Conservation (phyloP, 2,329 filamentous ascomycete species). For the Phaeosphaeriaceae sp. region DNA sequence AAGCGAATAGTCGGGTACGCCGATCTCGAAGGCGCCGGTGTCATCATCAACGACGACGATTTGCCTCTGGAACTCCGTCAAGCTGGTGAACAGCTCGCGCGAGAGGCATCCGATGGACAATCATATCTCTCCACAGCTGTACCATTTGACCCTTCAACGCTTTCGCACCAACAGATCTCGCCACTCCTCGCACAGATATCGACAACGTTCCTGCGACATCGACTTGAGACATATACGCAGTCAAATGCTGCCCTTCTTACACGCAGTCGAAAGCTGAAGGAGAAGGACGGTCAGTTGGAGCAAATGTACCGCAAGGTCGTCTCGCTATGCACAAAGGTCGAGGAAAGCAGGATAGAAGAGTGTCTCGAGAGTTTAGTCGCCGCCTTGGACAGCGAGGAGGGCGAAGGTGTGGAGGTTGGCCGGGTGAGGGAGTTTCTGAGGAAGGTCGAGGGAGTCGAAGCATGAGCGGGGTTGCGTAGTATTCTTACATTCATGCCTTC, state of each 20-base stretch:
- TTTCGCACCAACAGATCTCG: constrained; percentile 44
- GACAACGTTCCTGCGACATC: constrained; percentile 63
- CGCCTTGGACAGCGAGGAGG: constrained; percentile 85
- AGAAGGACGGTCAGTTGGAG: constrained; percentile 83
- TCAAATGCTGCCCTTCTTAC: constrained; percentile 73
- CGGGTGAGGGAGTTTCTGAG: constrained; percentile 81
- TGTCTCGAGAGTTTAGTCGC: constrained; percentile 81
- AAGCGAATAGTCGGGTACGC: constrained; percentile 56
- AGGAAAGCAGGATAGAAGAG: constrained; percentile 80
- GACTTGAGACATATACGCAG: constrained; percentile 73
- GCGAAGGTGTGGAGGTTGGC: constrained; percentile 74
- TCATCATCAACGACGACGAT: constrained; percentile 36
- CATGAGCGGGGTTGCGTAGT: constrained; percentile 3
- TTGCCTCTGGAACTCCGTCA: constrained; percentile 39
- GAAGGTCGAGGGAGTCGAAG: constrained; percentile 72
- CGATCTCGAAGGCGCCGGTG: constrained; percentile 48
- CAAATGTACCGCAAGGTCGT: constrained; percentile 89
- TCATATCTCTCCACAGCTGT: constrained; percentile 39
- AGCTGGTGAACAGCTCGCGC: constrained; percentile 35
- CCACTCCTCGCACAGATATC: constrained; percentile 46
- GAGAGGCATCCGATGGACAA: constrained; percentile 39
- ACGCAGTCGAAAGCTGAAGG: constrained; percentile 75
- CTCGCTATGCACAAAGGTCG: constrained; percentile 81
- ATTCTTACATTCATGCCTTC: neutral
- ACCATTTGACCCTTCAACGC: constrained; percentile 24